Evolutionary conservation across 345 rosid species (phyloP).

Genomic region (Cardamine resedifolia): DNA sequence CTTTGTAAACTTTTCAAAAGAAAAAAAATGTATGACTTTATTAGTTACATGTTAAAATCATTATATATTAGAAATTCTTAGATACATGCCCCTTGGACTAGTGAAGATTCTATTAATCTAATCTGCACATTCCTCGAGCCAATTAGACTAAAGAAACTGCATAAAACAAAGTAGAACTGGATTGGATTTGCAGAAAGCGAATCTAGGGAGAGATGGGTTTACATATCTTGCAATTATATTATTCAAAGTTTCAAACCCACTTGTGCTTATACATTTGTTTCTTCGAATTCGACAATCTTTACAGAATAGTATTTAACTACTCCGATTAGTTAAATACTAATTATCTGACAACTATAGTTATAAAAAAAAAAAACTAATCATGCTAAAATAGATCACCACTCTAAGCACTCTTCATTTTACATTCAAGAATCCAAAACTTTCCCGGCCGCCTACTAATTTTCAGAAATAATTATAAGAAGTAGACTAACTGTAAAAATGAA

Average conservation of each 20-base stretch:
- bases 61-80: constrained; percentile 3
- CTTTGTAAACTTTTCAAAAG: not conserved
- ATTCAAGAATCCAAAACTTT: not conserved
- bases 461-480: not conserved
- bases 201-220: constrained; percentile 32
- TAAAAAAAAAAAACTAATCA: not conserved
- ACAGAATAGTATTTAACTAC: not conserved
- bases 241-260: constrained; percentile 24
- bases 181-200: constrained; percentile 38
- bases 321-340: constrained; percentile 7
- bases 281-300: constrained; percentile 22
- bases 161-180: constrained; percentile 21
- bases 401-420: not conserved
- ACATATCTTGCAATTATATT: constrained; percentile 16
- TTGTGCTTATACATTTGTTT: constrained; percentile 26
- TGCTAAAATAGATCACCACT: constrained; percentile 6
- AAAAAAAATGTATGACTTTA: constrained; percentile 5
- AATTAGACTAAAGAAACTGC: constrained; percentile 7
- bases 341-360: not conserved
- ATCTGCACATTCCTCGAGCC: constrained; percentile 30
- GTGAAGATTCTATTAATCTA: constrained; percentile 20
- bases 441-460: not conserved
- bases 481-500: not conserved
- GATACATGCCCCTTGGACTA: constrained; percentile 36
- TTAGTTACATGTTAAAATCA: constrained; percentile 6